Conservation (phyloP, 805 yeast species). For the Kazachstania kunashirensis region DNA sequence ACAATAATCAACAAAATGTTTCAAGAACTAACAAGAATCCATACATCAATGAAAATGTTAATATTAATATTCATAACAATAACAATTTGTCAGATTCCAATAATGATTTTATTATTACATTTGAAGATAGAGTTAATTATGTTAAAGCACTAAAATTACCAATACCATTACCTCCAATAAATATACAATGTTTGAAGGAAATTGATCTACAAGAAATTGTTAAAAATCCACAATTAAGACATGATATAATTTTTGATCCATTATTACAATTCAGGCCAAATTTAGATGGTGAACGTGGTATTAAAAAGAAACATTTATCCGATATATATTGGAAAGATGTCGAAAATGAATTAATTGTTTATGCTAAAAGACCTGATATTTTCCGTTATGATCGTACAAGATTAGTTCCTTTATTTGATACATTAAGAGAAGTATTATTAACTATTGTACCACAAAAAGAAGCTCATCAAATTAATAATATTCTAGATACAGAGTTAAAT, state of each 20-base stretch:
- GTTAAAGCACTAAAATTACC: constrained; percentile 19
- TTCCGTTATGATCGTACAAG: constrained; percentile 32
- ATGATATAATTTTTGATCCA: constrained; percentile 87
- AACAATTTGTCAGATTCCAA: neutral
- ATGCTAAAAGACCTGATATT: constrained; percentile 23
- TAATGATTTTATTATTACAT: constrained; percentile 8
- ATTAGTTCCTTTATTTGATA: constrained; percentile 62
- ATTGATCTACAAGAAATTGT: constrained; percentile 82
- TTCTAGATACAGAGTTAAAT: constrained; percentile 65
- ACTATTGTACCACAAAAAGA: constrained; percentile 73
- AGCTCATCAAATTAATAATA: constrained; percentile 52
- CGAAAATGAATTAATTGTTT: constrained; percentile 51
- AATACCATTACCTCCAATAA: constrained; percentile 70
- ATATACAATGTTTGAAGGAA: constrained; percentile 69
- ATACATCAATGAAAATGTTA: neutral
- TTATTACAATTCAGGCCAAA: constrained; percentile 86
- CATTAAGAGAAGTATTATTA: constrained; percentile 67
- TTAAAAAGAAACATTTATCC: constrained; percentile 61
- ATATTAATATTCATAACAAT: constrained; percentile 1
- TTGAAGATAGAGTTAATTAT: constrained; percentile 20
- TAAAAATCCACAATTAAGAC: constrained; percentile 85
- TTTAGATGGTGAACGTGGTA: constrained; percentile 83
- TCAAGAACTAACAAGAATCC: no score
- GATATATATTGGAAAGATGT: constrained; percentile 81
- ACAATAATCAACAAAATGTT: constrained; percentile 6